Evolutionary conservation across 1,284 basidiomycete genomes (phyloP).

Genomic region (Gomphus bonarii): DNA sequence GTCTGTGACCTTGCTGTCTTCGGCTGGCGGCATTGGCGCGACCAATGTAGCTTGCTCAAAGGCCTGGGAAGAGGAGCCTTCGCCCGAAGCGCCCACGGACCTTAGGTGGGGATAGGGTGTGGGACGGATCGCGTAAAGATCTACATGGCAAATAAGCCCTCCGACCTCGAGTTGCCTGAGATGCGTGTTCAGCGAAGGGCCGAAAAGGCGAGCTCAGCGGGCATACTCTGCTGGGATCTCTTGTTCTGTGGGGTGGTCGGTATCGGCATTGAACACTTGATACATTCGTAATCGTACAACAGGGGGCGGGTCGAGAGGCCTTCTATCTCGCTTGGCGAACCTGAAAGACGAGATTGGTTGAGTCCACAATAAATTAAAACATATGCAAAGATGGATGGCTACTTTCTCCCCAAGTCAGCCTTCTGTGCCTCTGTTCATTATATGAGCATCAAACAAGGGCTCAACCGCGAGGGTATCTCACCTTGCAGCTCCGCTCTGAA

Average conservation of each 20-base stretch:
- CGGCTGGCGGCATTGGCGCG: constrained; percentile 26
- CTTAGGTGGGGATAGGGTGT: constrained; percentile 11
- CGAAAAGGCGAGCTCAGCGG: not conserved
- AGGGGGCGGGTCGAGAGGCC: constrained; percentile 55
- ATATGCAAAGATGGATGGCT: constrained; percentile 13
- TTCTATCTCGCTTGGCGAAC: constrained; percentile 36
- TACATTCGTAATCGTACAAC: constrained; percentile 45
- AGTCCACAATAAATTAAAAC: no score
- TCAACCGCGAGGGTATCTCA: not conserved
- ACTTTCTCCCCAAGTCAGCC: constrained; percentile 58
- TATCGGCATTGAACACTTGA: constrained; percentile 31
- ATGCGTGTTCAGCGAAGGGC: not conserved
- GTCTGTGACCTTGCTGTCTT: constrained; percentile 42
- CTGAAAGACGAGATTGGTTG: constrained; percentile 15
- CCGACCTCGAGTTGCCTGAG: constrained; percentile 18
- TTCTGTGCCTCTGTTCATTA: constrained; percentile 47
- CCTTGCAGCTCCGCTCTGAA: constrained; percentile 7
- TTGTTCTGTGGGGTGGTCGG: constrained; percentile 23
- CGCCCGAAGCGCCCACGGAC: constrained; percentile 5
- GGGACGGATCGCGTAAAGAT: constrained; percentile 42
- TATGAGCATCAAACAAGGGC: not conserved
- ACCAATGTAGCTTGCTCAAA: constrained; percentile 2
- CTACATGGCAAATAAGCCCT: constrained; percentile 50
- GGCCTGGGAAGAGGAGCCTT: not conserved
- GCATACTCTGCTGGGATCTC: constrained; percentile 32